phyloP scores from a whole-genome alignment of 768 basidiomycete genomes.

The Calocybe indica region DNA sequence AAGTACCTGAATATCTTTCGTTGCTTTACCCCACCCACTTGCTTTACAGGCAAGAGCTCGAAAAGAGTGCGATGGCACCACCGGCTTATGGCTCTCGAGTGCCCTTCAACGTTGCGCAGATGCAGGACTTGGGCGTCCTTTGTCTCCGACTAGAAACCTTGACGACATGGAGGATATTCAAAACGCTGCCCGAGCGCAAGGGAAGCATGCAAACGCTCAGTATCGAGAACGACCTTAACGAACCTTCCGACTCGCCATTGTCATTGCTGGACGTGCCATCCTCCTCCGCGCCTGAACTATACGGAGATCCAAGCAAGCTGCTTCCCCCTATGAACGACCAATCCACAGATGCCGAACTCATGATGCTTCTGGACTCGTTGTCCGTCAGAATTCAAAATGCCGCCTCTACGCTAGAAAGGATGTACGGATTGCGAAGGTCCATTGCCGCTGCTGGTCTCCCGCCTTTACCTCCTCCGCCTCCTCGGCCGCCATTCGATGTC shows the following conservation, averaged over 20 bases:
- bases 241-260: no score
- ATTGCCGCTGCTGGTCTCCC: neutral
- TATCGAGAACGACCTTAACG: constrained; percentile 21
- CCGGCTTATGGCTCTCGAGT: constrained; percentile 42
- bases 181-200: constrained; percentile 36
- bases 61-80: constrained; percentile 26
- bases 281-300: constrained; percentile 31
- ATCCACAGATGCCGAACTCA: constrained; percentile 66
- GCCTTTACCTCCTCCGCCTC: no score
- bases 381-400: constrained; percentile 75
- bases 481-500: neutral
- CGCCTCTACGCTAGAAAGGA: constrained; percentile 29
- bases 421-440: constrained; percentile 3
- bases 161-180: constrained; percentile 56
- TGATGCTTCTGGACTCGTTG: constrained; percentile 71
- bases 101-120: constrained; percentile 69
- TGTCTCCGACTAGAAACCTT: constrained; percentile 80
- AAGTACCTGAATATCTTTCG: constrained; percentile 85
- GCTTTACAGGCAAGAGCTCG: constrained; percentile 61
- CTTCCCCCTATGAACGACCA: constrained; percentile 66
- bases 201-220: constrained; percentile 32
- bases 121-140: constrained; percentile 65
- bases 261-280: neutral
- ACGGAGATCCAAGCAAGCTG: constrained; percentile 56
- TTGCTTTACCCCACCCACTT: constrained; percentile 75